Evolutionary conservation across 257 asterid genomes (phyloP).

Genomic region (Oldenlandia corymbosa): DNA sequence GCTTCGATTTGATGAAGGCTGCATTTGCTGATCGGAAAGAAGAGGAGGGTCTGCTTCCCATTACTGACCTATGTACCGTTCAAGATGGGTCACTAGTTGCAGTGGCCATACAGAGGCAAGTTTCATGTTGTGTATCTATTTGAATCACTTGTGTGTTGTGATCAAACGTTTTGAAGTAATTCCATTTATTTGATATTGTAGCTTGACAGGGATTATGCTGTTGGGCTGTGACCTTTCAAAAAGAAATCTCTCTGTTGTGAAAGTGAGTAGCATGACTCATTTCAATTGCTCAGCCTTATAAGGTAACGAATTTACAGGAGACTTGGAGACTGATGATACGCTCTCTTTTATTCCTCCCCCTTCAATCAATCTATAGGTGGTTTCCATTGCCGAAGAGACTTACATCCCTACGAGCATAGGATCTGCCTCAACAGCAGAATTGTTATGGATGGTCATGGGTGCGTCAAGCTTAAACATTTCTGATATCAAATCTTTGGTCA

Average conservation of each 20-base stretch:
- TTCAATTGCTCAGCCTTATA: neutral
- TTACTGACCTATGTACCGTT: conserved; percentile 64
- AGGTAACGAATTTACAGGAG: neutral
- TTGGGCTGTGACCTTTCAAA: conserved; percentile 50
- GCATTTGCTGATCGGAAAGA: conserved; percentile 41
- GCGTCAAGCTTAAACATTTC: conserved; percentile 39
- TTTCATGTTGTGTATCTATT: neutral
- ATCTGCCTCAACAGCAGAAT: conserved; percentile 34
- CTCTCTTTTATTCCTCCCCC: neutral
- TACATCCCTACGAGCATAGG: conserved; percentile 76
- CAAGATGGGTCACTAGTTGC: conserved; percentile 63
- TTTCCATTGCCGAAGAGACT: conserved; percentile 49
- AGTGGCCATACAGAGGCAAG: conserved; percentile 72
- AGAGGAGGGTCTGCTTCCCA: conserved; percentile 48
- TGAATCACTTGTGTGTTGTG: neutral
- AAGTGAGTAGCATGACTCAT: conserved; percentile 43
- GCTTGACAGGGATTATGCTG: conserved; percentile 76
- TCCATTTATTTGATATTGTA: conserved; percentile 15
- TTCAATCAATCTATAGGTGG: conserved; percentile 40
- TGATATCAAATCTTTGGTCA: conserved; percentile 41
- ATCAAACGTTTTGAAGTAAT: neutral
- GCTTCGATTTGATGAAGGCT: conserved; percentile 44
- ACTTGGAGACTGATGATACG: too few species aligned
- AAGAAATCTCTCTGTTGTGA: conserved; percentile 46
- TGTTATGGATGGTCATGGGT: conserved; percentile 94